Base-by-base conservation (phyloP, 2,329 filamentous ascomycete genomes). In the Pseudogymnoascus sp. region DNA sequence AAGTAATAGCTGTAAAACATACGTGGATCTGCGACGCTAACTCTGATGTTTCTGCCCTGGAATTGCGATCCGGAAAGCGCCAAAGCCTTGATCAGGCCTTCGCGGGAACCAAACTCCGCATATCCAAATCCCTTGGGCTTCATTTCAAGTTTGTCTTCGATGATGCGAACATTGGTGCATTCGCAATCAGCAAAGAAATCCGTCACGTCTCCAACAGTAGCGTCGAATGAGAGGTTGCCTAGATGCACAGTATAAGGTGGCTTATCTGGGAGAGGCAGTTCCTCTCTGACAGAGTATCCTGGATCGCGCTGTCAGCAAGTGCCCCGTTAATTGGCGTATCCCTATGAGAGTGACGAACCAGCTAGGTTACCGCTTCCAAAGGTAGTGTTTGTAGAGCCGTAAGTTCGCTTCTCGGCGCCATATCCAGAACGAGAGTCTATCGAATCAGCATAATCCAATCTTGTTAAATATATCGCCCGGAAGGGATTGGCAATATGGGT, bases 71-170 rank as follows among this genome's bases (percentile, higher is more conserved):
- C 90, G 70, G 92, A 92, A 65, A 94, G 82, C 62, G 86, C 84
- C 65, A 99, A 82, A 61, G 94, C 94, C 76, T 91, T 88, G 80
- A 96, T 95, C 70, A 99, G 79, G 63, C 93, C 93, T 58, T 97
- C 93, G 47, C 94, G 78, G 59, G 85, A 87, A 67, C 81, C 85
- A 71, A 99, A 99, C 75, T 99, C 94, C 66, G 96, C 93, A 74
- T 99, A 99, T 64, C 93, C 94, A 70, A 99, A 99, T 57, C 94
- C 94, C 80, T 99, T 99, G 66, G 94, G 94, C 71, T 92, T 91
- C 75, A 88, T 86, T 72, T 94, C 89, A 74, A 96, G 82, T 72
- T 93, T 94, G 76, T 99, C 95, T 78, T 97, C 93, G 65, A 99
- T 96, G 70, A 99, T 91, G 70, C 94, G 90, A 67, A 99, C 91